Evolutionary conservation across 106 monocot genomes (phyloP).

Genomic region (Acanthochlamys bracteata): DNA sequence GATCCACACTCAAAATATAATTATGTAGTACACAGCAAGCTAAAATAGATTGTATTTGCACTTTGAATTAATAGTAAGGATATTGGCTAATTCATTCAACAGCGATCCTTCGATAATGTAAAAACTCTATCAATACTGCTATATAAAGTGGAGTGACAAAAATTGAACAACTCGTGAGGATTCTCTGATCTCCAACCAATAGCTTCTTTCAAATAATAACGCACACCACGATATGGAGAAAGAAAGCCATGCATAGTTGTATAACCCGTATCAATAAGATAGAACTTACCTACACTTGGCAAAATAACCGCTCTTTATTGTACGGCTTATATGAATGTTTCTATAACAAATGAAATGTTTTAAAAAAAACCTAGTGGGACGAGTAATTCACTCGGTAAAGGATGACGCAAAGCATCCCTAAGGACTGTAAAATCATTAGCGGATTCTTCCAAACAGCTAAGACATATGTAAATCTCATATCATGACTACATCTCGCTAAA

Average conservation of each 20-base stretch:
- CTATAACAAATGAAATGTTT: neutral
- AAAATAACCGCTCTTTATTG: neutral
- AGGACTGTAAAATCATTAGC: slow-evolving; percentile 9
- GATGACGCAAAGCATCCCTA: neutral
- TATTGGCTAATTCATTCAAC: neutral
- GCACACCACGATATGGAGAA: neutral
- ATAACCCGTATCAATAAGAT: neutral
- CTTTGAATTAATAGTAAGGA: neutral
- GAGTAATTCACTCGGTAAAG: neutral
- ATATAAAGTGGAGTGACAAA: neutral
- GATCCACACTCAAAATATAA: neutral
- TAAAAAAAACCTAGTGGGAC: neutral
- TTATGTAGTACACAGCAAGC: neutral
- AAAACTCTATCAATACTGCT: neutral
- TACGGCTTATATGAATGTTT: neutral
- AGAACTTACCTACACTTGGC: neutral
- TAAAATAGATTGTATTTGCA: neutral
- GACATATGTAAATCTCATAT: slow-evolving; percentile 6
- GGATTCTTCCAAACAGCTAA: slow-evolving; percentile 4
- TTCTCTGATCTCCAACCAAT: neutral
- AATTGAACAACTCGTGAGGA: neutral
- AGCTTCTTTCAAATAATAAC: neutral
- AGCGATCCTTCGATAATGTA: neutral
- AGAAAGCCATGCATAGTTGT: neutral
- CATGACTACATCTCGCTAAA: neutral